Base-by-base conservation (phyloP, 2,329 filamentous ascomycete genomes). In the Colletotrichum musae region DNA sequence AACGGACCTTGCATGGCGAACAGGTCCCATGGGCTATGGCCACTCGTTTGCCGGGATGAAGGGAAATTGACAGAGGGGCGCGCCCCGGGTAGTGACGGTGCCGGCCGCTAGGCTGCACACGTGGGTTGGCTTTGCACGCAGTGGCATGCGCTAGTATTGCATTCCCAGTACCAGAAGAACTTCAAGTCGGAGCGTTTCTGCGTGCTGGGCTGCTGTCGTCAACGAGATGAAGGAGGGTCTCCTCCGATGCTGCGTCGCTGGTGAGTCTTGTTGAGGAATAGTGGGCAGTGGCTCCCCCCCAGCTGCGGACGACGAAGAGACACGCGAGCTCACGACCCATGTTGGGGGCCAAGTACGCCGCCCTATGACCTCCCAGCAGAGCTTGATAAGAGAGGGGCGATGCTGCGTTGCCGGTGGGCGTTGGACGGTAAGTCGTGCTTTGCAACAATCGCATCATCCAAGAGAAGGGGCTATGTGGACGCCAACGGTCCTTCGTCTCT, bases 351-450 rank as follows among this genome's bases (percentile, higher is more conserved):
- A 60, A 64, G 45, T 9, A 18, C 54, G 43, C 32, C 62, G 50
- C 32, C 62, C n/a, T 50, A 59, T 39, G 51, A 54, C 48, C 43
- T 45, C n/a, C 32, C 51, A 56, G 54, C 54, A 58, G 50, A 48
- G 54, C 32, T n/a, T 57, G 63, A 60, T 61, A 66, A 66, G 66
- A 61, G 66, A 69, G 66, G 66, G 66, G 62, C 66, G 66, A 69
- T 69, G 66, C 45, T 61, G 66, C 66, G 66, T 47, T 69, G 43
- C 62, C 45, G 66, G 66, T 69, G 66, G 56, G 45, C 13, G 54
- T 50, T 39, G 56, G 41, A 54, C 51, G 62, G 62, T 56, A 39
- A 26, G 60, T 32, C 61, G 32, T 66, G 62, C 21, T 2, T 63
- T 60, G 61, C 61, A 59, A 65, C 54, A 7, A 59, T 68, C 26